Evolutionary conservation across 2,329 filamentous ascomycete species (phyloP).

Genomic region (Diaporthe velutina): DNA sequence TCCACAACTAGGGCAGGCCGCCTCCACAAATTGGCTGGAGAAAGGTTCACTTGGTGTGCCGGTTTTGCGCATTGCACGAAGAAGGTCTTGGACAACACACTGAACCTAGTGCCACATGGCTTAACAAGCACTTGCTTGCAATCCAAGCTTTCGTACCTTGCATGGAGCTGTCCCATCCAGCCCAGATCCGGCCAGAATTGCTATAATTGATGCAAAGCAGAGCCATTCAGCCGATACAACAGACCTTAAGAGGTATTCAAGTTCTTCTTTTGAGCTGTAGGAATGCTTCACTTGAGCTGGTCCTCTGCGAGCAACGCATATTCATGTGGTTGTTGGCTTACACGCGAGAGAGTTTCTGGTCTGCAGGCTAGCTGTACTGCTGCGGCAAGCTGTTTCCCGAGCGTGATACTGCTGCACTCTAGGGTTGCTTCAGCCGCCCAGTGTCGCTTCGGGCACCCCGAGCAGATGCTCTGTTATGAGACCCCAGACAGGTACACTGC

Average conservation of each 20-base stretch:
- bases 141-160: slow-evolving; percentile 7
- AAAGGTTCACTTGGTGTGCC: not conserved
- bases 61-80: not conserved
- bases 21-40: not conserved
- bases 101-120: slow-evolving; percentile 29
- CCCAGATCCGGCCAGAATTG: not conserved
- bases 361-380: not conserved
- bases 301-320: not conserved
- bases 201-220: not conserved
- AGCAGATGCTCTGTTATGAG: slow-evolving; percentile 25
- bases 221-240: not conserved
- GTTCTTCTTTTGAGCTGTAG: not conserved
- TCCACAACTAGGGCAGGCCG: not conserved
- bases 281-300: not conserved
- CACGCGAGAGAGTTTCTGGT: not conserved
- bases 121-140: slow-evolving; percentile 33
- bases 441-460: slow-evolving; percentile 23
- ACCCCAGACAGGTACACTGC: not conserved
- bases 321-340: not conserved
- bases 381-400: slow-evolving; percentile 6
- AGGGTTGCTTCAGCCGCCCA: not conserved
- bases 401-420: not conserved
- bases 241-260: too few relatives aligned
- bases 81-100: not conserved
- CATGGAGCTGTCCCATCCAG: not conserved